These are phyloP conservation scores for Sporothrix brunneoviolacea DNA, from an alignment of 2,329 filamentous ascomycete species.

Conservation along the genomic window DNA sequence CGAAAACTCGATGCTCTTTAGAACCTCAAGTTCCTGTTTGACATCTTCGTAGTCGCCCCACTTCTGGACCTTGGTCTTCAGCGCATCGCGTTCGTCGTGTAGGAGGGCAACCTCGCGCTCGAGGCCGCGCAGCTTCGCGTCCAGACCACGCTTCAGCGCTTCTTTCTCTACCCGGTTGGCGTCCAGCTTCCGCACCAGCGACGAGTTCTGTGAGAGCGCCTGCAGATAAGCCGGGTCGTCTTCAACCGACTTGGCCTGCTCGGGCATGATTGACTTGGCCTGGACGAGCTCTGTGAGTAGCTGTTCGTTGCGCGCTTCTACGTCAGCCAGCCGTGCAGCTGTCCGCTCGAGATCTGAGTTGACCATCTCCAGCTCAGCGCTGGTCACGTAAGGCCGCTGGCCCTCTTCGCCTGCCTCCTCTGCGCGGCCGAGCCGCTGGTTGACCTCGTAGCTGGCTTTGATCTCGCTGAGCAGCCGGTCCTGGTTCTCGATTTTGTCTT, in stretches of 20 bases:
- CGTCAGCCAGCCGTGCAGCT: slow-evolving; percentile 76
- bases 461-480: slow-evolving; percentile 88
- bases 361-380: slow-evolving; percentile 89
- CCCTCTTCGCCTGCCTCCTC: slow-evolving; percentile 36
- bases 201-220: slow-evolving; percentile 87
- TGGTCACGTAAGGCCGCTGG: slow-evolving; percentile 61
- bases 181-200: slow-evolving; percentile 82
- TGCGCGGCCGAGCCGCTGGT: slow-evolving; percentile 61
- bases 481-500: slow-evolving; percentile 92
- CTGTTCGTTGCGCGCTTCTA: slow-evolving; percentile 92
- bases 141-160: slow-evolving; percentile 66
- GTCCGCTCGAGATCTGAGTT: slow-evolving; percentile 87
- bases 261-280: slow-evolving; percentile 65
- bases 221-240: slow-evolving; percentile 87
- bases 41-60: slow-evolving; percentile 95
- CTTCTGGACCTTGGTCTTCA: slow-evolving; percentile 76
- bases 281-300: slow-evolving; percentile 85
- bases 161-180: slow-evolving; percentile 78
- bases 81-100: slow-evolving; percentile 70
- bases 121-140: slow-evolving; percentile 66
- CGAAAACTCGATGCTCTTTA: slow-evolving; percentile 96
- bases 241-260: slow-evolving; percentile 60
- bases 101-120: slow-evolving; percentile 72
- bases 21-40: slow-evolving; percentile 89
- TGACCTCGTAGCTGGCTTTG: slow-evolving; percentile 95